Evolutionary conservation across 2,329 filamentous ascomycete genomes (phyloP), one percentile per base, ranked within the genome.

Genomic region (Aspergillus calidoustus): DNA sequence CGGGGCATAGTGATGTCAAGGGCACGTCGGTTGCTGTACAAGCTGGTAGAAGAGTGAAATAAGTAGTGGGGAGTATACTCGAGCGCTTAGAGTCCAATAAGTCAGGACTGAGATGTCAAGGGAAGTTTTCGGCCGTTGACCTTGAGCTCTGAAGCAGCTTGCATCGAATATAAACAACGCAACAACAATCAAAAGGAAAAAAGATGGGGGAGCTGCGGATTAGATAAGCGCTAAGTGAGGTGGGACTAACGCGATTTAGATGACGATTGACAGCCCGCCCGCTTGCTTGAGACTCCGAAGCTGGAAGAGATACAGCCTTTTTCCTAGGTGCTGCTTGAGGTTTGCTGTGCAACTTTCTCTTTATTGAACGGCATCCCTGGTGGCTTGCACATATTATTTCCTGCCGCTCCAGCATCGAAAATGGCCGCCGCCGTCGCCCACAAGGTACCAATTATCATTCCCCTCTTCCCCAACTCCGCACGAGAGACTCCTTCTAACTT

Each of bases 1-100:
- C 89, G 89, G 70, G 93, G 92, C 84, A 92, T 90, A 75, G 81
- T 87, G 84, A 54, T 54, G 57, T 48, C 50, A 44, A 31, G 9
- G 17, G 43, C 28, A 48, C 19, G 23, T 8, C n/a, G 47, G 43
- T 41, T 11, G 22, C 46, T 28, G 44, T 25, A 25, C 17, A 44
- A 52, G 31, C 34, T 23, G 19, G 22, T 48, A 34, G 34, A 30
- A 54, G 9, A 30, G 17, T 23, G 3, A 3, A 38, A 22, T 13
- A 47, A 4, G 15, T 9, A 2, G 50, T 9, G 1, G 43, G 19
- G 15, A 23, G 28, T 5, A 4, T 13, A 38, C 31, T 28, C 11
- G 17, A 60, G 1, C 4, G n/a, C 8, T 11, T 30, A 48, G 41
- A 44, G 54, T 44, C 13, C 19, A 60, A 34, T 47, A 55, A 22